Conservation (phyloP, 345 rosid genomes). For the Gossypium sturtianum region DNA sequence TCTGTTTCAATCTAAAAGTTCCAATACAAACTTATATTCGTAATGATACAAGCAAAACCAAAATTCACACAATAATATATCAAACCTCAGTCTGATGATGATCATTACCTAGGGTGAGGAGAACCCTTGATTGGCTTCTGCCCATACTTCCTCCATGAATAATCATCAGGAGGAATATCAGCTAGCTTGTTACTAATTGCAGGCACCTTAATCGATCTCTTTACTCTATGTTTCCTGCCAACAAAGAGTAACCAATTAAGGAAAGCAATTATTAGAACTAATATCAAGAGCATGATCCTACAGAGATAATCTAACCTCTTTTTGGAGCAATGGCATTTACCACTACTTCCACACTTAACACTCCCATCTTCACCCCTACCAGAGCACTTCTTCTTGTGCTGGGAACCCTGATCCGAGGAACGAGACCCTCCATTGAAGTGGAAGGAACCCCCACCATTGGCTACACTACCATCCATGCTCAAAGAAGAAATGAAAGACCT, state of each 20-base stretch:
- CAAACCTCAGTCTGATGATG: background rate
- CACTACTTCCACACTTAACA: slow-evolving; percentile 55
- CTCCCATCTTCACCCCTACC: slow-evolving; percentile 65
- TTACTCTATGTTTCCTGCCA: slow-evolving; percentile 66
- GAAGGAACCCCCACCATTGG: slow-evolving; percentile 50
- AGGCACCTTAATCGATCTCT: slow-evolving; percentile 77
- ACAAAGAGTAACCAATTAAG: slow-evolving; percentile 14
- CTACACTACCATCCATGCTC: slow-evolving; percentile 70
- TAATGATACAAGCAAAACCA: background rate
- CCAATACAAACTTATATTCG: background rate
- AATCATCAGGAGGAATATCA: slow-evolving; percentile 79
- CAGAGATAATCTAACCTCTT: slow-evolving; percentile 44
- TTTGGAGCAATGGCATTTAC: slow-evolving; percentile 77
- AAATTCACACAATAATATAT: background rate
- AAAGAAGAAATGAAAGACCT: slow-evolving; percentile 71
- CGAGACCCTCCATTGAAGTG: slow-evolving; percentile 51
- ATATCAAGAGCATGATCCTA: background rate
- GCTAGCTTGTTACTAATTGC: slow-evolving; percentile 79
- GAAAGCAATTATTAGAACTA: background rate
- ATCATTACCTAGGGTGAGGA: slow-evolving; percentile 67
- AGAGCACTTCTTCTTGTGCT: slow-evolving; percentile 62
- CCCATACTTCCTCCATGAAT: slow-evolving; percentile 76
- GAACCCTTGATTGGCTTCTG: slow-evolving; percentile 85
- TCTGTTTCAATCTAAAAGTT: slow-evolving; percentile 1
- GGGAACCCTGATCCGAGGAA: slow-evolving; percentile 60